These are phyloP conservation scores for Pleurotus cornucopiae DNA, from an alignment of 768 basidiomycete genomes.

Conservation along the genomic window DNA sequence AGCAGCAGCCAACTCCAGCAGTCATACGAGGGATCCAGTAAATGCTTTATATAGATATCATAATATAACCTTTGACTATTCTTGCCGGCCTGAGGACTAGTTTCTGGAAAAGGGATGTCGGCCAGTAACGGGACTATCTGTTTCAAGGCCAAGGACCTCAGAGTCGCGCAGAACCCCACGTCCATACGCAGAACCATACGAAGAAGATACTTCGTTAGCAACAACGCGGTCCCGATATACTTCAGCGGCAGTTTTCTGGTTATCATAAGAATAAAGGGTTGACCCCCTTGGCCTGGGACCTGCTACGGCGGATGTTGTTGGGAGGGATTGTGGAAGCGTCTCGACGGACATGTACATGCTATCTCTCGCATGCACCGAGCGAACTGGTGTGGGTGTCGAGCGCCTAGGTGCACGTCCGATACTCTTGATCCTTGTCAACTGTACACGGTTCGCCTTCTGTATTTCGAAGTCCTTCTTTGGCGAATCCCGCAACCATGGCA, in stretches of 20 bases:
- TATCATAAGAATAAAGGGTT: neutral
- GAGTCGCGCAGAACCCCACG: slow-evolving; percentile 25
- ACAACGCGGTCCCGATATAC: slow-evolving; percentile 20
- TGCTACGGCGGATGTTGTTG: neutral
- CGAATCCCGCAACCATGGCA: slow-evolving; percentile 16
- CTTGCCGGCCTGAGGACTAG: neutral
- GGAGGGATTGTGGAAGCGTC: slow-evolving; percentile 18
- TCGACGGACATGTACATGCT: slow-evolving; percentile 31
- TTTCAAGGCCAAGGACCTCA: slow-evolving; percentile 27
- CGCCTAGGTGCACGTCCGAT: slow-evolving; percentile 33
- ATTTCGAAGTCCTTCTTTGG: neutral
- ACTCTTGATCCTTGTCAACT: slow-evolving; percentile 30
- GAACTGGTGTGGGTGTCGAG: slow-evolving; percentile 28
- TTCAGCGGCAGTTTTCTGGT: slow-evolving; percentile 5
- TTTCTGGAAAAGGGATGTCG: slow-evolving; percentile 1
- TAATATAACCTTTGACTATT: neutral
- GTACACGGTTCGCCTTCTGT: slow-evolving; percentile 4
- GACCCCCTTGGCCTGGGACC: neutral
- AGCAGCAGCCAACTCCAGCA: neutral
- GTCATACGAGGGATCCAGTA: neutral
- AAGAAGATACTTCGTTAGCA: slow-evolving; percentile 9
- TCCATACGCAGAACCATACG: neutral
- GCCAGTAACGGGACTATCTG: slow-evolving; percentile 11
- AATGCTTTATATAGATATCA: neutral
- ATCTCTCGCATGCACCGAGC: slow-evolving; percentile 16